These are phyloP conservation scores for Fusarium sp. DNA, from an alignment of 2,329 filamentous ascomycete genomes.

Conservation along the genomic window DNA sequence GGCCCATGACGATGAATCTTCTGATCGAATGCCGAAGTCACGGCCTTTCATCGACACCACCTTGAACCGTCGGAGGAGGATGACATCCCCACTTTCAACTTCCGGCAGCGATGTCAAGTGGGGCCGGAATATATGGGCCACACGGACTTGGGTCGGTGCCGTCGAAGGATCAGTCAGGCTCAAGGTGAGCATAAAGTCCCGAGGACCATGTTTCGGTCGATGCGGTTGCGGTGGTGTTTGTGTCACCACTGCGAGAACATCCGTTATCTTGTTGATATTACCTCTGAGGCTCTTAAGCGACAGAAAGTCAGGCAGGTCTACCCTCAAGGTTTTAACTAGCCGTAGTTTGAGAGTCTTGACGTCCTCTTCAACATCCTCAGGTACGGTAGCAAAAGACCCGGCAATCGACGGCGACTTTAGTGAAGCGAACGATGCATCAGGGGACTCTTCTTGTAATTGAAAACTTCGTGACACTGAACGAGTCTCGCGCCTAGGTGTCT, in stretches of 20 bases:
- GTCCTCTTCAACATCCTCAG: constrained; percentile 46
- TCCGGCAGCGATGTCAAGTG: constrained; percentile 68
- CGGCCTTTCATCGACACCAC: constrained; percentile 65
- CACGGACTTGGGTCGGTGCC: constrained; percentile 61
- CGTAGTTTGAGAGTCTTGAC: constrained; percentile 57
- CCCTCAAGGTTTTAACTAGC: constrained; percentile 59
- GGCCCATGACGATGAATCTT: constrained; percentile 70
- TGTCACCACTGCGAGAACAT: constrained; percentile 67
- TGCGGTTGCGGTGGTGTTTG: constrained; percentile 62
- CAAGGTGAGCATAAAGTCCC: constrained; percentile 70
- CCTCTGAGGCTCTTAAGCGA: constrained; percentile 64
- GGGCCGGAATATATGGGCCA: constrained; percentile 69
- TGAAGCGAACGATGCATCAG: constrained; percentile 36
- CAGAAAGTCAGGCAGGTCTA: constrained; percentile 64
- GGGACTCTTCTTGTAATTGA: constrained; percentile 36
- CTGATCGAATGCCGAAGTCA: constrained; percentile 67
- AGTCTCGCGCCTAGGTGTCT: constrained; percentile 41
- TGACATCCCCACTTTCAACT: constrained; percentile 66
- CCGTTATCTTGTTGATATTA: constrained; percentile 60
- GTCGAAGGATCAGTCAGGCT: constrained; percentile 67
- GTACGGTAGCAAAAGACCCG: constrained; percentile 35
- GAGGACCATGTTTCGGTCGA: constrained; percentile 67
- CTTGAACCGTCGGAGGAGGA: constrained; percentile 68
- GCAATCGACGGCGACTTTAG: constrained; percentile 48
- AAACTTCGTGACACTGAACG: constrained; percentile 41